Base-by-base conservation (phyloP, 2,329 filamentous ascomycete species). In the Pochonia chlamydosporia region DNA sequence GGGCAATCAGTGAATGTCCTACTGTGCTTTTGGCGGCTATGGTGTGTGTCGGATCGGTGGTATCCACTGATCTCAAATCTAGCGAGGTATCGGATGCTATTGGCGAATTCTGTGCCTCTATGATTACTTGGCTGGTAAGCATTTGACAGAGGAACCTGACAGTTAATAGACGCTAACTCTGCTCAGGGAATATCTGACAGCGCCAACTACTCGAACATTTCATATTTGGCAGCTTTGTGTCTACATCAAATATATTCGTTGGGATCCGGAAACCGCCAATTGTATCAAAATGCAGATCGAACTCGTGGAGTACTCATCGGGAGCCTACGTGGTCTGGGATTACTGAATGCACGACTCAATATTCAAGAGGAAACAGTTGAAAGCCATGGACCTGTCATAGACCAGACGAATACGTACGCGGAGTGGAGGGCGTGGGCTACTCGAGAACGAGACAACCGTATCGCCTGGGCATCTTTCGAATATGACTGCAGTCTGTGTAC, bases 401-500 rank as follows among this genome's bases (percentile, higher is more conserved):
- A 43, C 5, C 33, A 49, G 28, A 3, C 23, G 8, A 33, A 39
- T 5, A 20, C 18, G 8, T n/a, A 53, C 3, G 25, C n/a, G 8
- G 46, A 57, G 8, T 64, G 61, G 60, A 13, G 42, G 2, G 42
- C 54, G 0, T 64, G 61, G 62, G 50, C 52, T 13, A 43, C 43
- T 5, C 47, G 44, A 5, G 61, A 64, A 45, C 52, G 51, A 16
- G 58, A 55, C 20, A 52, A 49, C 23, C 52, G 61, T 11, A 50
- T 56, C 6, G 56, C 57, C 2, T 64, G 61, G 62, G 54, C 61
- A 14, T 56, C 58, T 7, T 64, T 64, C 26, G 61, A 64, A 39
- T 63, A 62, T 28, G 61, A 64, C 49, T 64, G 60, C 49, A 62
- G 55, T n/a, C 44, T 63, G 4, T 60, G 54, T 33, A 62, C 61